Evolutionary conservation across 1,284 basidiomycete species (phyloP).

Genomic region (Crucibulum parvulum): DNA sequence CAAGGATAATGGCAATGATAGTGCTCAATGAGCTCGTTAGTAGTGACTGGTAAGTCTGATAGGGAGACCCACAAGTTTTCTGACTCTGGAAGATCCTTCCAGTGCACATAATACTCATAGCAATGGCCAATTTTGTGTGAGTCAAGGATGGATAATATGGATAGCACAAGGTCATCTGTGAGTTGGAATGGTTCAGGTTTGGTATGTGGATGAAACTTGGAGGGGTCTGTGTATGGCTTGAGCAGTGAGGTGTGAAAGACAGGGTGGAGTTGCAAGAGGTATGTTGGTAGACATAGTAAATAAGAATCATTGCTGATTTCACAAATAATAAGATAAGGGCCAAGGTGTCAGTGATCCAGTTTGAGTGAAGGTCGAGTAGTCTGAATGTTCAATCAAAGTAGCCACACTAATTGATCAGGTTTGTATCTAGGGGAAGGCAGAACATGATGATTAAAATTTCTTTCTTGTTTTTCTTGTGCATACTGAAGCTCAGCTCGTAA

Average conservation of each 20-base stretch:
- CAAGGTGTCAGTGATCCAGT: conserved; percentile 39
- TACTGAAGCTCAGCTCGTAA: conserved; percentile 28
- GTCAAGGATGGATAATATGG: conserved; percentile 29
- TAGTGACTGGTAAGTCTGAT: conserved; percentile 33
- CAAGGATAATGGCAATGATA: conserved; percentile 39
- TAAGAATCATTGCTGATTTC: conserved; percentile 19
- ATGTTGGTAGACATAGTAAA: conserved; percentile 29
- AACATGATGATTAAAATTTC: conserved; percentile 23
- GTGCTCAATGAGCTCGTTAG: conserved; percentile 33
- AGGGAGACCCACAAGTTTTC: conserved; percentile 35
- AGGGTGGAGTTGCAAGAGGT: conserved; percentile 30
- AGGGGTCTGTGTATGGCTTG: conserved; percentile 27
- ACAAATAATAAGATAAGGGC: conserved; percentile 40
- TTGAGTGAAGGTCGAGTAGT: conserved; percentile 45
- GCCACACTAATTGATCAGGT: conserved; percentile 42
- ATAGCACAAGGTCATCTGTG: conserved; percentile 14
- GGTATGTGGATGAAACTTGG: conserved; percentile 23
- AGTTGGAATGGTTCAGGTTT: conserved; percentile 20
- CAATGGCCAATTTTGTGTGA: conserved; percentile 27
- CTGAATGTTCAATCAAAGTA: conserved; percentile 39
- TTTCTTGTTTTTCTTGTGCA: conserved; percentile 27
- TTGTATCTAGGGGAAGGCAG: conserved; percentile 27
- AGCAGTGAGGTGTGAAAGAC: conserved; percentile 47
- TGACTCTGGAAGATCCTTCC: conserved; percentile 15
- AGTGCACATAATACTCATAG: conserved; percentile 34